Conservation (phyloP, 257 asterid species). For the Solanum lycopersicoides region DNA sequence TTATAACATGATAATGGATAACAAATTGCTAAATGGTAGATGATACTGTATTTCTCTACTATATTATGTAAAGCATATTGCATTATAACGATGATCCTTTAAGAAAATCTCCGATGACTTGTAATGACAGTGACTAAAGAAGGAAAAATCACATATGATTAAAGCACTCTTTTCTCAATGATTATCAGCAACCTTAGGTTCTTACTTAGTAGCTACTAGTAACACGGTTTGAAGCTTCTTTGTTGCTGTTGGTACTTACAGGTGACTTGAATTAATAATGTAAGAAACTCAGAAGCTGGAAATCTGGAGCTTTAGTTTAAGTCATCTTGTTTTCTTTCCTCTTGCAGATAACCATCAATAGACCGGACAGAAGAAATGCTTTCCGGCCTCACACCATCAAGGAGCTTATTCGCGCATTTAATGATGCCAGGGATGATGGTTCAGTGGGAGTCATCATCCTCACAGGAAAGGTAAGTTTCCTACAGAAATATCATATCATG, state of each 20-base stretch:
- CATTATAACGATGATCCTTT: neutral
- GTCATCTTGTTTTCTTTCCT: neutral
- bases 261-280: neutral
- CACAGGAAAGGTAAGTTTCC: conserved; percentile 70
- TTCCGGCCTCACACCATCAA: conserved; percentile 89
- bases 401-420: conserved; percentile 86
- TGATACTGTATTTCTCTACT: neutral
- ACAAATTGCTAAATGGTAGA: neutral
- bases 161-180: accelerated
- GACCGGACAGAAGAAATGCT: conserved; percentile 93
- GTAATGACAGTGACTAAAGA: neutral
- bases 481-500: neutral
- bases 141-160: neutral
- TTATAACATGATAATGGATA: too few species aligned
- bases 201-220: neutral
- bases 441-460: conserved; percentile 73
- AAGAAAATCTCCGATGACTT: neutral
- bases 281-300: neutral
- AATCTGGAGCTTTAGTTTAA: neutral
- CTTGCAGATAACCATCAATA: conserved; percentile 71
- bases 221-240: too few species aligned
- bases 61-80: neutral
- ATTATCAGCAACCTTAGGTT: neutral
- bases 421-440: conserved; percentile 87
- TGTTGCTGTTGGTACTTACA: too few species aligned